Percentiles rank a stretch among this genome's conserved stretches.
phyloP scores from a whole-genome alignment of 768 basidiomycete species.

The Xanthoconium purpureum region DNA sequence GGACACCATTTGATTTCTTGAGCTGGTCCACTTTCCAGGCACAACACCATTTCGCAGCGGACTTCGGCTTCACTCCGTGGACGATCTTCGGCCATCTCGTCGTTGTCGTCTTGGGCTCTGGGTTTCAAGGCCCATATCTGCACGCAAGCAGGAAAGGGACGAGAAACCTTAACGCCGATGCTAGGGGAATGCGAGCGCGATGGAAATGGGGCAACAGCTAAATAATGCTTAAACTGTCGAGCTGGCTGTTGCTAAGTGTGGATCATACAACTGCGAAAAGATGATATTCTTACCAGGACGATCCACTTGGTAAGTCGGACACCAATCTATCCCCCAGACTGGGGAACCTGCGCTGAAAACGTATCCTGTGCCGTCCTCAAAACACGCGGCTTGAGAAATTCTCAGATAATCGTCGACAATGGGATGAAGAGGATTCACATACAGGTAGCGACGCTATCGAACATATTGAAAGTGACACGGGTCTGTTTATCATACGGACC shows the following conservation, averaged over 20 bases:
- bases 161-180: constrained; percentile 56
- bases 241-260: constrained; percentile 34
- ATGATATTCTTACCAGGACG: constrained; percentile 42
- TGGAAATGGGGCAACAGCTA: constrained; percentile 78
- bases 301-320: constrained; percentile 67
- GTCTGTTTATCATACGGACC: constrained; percentile 61
- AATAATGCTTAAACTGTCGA: constrained; percentile 64
- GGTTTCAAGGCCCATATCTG: constrained; percentile 78
- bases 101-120: constrained; percentile 1
- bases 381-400: constrained; percentile 50
- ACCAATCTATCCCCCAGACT: constrained; percentile 93
- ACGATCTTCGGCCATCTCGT: constrained; percentile 25
- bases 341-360: constrained; percentile 87
- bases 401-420: not conserved
- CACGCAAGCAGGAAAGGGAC: constrained; percentile 64
- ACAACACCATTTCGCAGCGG: constrained; percentile 82
- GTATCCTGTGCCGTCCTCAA: constrained; percentile 57
- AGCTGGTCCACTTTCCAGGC: constrained; percentile 76
- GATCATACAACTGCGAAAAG: not conserved
- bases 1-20: constrained; percentile 93
- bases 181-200: constrained; percentile 60
- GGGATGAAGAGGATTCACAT: constrained; percentile 37
- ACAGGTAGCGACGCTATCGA: constrained; percentile 61
- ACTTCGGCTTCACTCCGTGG: constrained; percentile 35
- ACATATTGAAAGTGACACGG: constrained; percentile 47